Evolutionary conservation across 805 yeast genomes (phyloP).

Genomic region (Wickerhamiella allomyrinae): DNA sequence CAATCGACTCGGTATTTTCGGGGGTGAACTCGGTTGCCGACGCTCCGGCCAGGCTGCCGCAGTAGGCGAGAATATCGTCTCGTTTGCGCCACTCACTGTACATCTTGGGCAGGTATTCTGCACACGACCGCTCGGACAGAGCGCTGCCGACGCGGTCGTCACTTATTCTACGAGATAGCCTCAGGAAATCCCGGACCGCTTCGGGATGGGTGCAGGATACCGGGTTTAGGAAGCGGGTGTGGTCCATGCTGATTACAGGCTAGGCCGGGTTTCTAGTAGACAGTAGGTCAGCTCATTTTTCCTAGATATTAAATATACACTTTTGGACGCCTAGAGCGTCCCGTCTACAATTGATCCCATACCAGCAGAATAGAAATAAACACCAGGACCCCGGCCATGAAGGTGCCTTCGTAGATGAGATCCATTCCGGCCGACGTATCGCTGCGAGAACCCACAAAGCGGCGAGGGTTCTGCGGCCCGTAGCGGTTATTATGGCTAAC

Average conservation of each 20-base stretch:
- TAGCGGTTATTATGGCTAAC: not conserved
- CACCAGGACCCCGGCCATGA: too few species aligned
- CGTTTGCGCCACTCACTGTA: conserved; percentile 14
- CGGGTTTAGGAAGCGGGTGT: conserved; percentile 7
- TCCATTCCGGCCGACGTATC: not conserved
- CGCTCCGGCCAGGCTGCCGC: conserved; percentile 7
- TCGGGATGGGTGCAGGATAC: conserved; percentile 16
- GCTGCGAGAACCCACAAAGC: not conserved
- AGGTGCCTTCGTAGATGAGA: too few species aligned
- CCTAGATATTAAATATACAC: too few species aligned
- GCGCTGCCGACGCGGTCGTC: conserved; percentile 21
- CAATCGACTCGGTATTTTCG: conserved; percentile 5
- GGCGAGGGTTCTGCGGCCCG: not conserved
- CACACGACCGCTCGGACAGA: conserved; percentile 19
- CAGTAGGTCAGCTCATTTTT: too few species aligned
- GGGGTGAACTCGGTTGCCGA: not conserved
- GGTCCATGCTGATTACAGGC: conserved; percentile 1
- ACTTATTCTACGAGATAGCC: conserved; percentile 18
- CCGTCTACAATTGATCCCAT: too few species aligned
- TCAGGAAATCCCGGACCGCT: conserved; percentile 18
- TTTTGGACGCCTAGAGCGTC: too few species aligned
- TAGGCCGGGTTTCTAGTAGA: too few species aligned
- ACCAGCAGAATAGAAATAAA: too few species aligned
- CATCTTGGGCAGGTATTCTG: conserved; percentile 7
- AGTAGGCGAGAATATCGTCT: conserved; percentile 12